A percentile compares a stretch with the other conserved stretches of the same genome.
Evolutionary conservation across 257 asterid species (phyloP).

Genomic region (Solanum tacnaense): DNA sequence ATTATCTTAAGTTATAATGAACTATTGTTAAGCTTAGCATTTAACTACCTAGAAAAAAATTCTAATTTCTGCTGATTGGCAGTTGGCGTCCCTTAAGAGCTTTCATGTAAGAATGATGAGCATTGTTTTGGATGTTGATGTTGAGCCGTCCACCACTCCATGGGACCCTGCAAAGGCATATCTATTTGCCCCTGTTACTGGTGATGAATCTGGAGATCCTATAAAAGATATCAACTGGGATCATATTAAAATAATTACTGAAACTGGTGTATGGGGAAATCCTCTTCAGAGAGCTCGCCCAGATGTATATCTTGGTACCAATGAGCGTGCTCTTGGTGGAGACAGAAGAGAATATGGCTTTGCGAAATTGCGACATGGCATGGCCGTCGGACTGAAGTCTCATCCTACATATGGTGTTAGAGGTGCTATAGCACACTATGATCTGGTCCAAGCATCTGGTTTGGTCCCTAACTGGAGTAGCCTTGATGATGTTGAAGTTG

Average conservation of each 20-base stretch:
- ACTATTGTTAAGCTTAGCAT: background rate
- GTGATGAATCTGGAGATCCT: slow-evolving; percentile 29
- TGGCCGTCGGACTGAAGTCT: slow-evolving; percentile 66
- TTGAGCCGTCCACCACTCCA: slow-evolving; percentile 93
- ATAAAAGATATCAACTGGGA: slow-evolving; percentile 59
- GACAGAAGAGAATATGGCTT: slow-evolving; percentile 94
- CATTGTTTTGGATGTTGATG: slow-evolving; percentile 97
- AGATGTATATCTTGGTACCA: slow-evolving; percentile 95
- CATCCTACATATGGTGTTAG: slow-evolving; percentile 98
- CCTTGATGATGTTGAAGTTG: slow-evolving; percentile 25
- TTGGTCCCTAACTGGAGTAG: slow-evolving; percentile 53
- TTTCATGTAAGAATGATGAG: slow-evolving; percentile 98
- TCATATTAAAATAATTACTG: slow-evolving; percentile 52
- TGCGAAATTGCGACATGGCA: slow-evolving; percentile 79
- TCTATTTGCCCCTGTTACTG: slow-evolving; percentile 66
- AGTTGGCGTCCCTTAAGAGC: slow-evolving; percentile 73
- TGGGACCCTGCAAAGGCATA: slow-evolving; percentile 96
- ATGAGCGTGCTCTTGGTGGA: slow-evolving; percentile 89
- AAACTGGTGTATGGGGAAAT: slow-evolving; percentile 75
- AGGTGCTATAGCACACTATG: slow-evolving; percentile 92
- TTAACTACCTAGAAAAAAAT: slow-evolving; percentile 1
- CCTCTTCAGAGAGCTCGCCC: slow-evolving; percentile 99
- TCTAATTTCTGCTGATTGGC: slow-evolving; percentile 14
- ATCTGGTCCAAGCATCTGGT: slow-evolving; percentile 94
- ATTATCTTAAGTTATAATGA: slow-evolving; percentile 1